Evolutionary conservation across 148 eudicot species (phyloP), one percentile per base, ranked within the genome.

Genomic region (Spergularia bocconei): DNA sequence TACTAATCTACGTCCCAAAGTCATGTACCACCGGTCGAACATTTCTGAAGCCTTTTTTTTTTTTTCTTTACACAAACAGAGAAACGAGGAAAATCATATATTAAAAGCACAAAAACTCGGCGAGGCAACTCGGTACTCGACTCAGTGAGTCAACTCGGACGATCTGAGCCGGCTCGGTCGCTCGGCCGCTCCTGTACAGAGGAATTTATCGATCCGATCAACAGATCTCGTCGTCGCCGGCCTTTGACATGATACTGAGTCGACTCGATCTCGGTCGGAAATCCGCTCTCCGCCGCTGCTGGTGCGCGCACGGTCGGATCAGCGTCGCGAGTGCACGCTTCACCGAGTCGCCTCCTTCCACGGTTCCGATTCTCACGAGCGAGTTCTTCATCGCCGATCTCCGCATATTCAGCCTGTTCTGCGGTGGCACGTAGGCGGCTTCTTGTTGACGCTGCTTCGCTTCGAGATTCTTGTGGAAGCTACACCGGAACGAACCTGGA

Each of bases 381-480:
- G 91, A 88, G 64, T 88, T 86, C 60, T 81, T 82, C 91, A 88
- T 88, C 70, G 91, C 88, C 3, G 87, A 88, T 76, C 91, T 71
- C 51, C 87, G 65, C 74, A 85, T 79, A 9, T 88, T 78, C 61
- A 88, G 33, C 77, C 84, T 60, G 14, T 84, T 74, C 70, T 83
- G 75, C 63, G 69, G 77, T 3, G 72, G 72, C 21, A 59, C 59
- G 12, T 39, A 75, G 74, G 84, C 72, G 84, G 44, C 59, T 63
- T 61, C 72, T 3, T 47, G 47, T 11, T 64, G 73, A 4, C 53
- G 71, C n/a, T 44, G n/a, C 53, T 78, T 72, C 23, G 78, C 36
- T 2, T 73, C 85, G 13, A 69, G 14, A 17, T 41, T 73, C 75
- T 79, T 83, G 77, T 86, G 88, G 62, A 70, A 74, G 29, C 76